Percentiles rank a stretch among this genome's conserved stretches.
Evolutionary conservation across 2,329 filamentous ascomycete species (phyloP).

Genomic region (Paecilomyces variotii): DNA sequence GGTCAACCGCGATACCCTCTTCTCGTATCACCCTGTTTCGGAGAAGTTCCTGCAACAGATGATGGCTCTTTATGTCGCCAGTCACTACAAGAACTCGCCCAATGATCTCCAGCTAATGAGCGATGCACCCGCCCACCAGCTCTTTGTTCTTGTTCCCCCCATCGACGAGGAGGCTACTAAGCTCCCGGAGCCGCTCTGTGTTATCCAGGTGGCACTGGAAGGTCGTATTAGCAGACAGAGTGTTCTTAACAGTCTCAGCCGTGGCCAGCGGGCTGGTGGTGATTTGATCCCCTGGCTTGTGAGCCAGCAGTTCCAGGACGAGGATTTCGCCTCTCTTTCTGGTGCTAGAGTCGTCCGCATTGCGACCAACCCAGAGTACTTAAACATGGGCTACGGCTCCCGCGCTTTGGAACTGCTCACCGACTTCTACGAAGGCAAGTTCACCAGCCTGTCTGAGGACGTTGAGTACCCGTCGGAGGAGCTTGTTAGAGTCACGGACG

Average conservation of each 20-base stretch:
- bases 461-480: slow-evolving; percentile 44
- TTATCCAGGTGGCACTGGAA: slow-evolving; percentile 89
- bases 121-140: slow-evolving; percentile 90
- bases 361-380: slow-evolving; percentile 90
- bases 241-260: slow-evolving; percentile 78
- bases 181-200: slow-evolving; percentile 86
- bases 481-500: slow-evolving; percentile 75
- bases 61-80: slow-evolving; percentile 95
- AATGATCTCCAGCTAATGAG: slow-evolving; percentile 99
- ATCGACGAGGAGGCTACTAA: slow-evolving; percentile 67
- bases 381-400: slow-evolving; percentile 86
- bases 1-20: slow-evolving; percentile 94
- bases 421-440: slow-evolving; percentile 93
- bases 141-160: slow-evolving; percentile 88
- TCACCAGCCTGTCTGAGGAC: slow-evolving; percentile 72
- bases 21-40: slow-evolving; percentile 94
- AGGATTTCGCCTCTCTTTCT: slow-evolving; percentile 88
- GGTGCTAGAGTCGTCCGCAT: slow-evolving; percentile 90
- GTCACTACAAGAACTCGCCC: slow-evolving; percentile 96
- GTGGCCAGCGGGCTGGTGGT: slow-evolving; percentile 80
- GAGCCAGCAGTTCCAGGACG: slow-evolving; percentile 95
- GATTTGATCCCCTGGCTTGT: slow-evolving; percentile 97
- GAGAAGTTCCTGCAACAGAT: slow-evolving; percentile 97
- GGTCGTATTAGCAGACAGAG: slow-evolving; percentile 91
- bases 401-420: slow-evolving; percentile 78